Evolutionary conservation across 2,329 filamentous ascomycete species (phyloP).

Genomic region (Anthostomella pinea): DNA sequence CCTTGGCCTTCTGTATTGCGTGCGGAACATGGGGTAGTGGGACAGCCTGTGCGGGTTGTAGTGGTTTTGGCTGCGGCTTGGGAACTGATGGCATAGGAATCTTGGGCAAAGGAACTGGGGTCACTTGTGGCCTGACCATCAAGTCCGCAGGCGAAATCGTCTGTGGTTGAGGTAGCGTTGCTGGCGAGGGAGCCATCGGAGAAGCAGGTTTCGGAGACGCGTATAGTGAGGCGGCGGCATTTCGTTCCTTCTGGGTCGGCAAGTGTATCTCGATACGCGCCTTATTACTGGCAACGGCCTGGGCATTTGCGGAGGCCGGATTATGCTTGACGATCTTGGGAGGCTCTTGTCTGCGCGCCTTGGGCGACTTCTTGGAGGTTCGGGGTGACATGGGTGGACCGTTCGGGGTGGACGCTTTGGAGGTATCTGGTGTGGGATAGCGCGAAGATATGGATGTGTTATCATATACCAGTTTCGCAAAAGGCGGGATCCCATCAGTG

Average conservation of each 20-base stretch:
- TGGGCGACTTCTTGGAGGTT: conserved; percentile 31
- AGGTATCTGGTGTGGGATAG: conserved; percentile 37
- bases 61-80: conserved; percentile 10
- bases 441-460: conserved; percentile 40
- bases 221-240: conserved; percentile 19
- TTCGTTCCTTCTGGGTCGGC: conserved; percentile 26
- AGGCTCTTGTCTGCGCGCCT: conserved; percentile 27
- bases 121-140: conserved; percentile 24
- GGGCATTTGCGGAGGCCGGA: conserved; percentile 33
- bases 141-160: conserved; percentile 31
- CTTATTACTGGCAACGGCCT: conserved; percentile 28
- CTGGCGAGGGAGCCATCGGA: conserved; percentile 7
- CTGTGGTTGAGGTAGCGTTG: conserved; percentile 24
- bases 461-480: conserved; percentile 48
- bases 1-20: conserved; percentile 10
- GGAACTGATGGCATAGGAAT: conserved; percentile 18
- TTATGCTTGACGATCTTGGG: conserved; percentile 41
- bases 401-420: conserved; percentile 26
- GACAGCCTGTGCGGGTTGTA: conserved; percentile 5
- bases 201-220: conserved; percentile 12
- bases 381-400: conserved; percentile 27
- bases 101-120: conserved; percentile 14
- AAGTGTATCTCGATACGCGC: conserved; percentile 29
- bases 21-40: conserved; percentile 1
- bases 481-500: conserved; percentile 46